Conservation (phyloP, 1,284 basidiomycete species). For the Papiliotrema flavescens region DNA sequence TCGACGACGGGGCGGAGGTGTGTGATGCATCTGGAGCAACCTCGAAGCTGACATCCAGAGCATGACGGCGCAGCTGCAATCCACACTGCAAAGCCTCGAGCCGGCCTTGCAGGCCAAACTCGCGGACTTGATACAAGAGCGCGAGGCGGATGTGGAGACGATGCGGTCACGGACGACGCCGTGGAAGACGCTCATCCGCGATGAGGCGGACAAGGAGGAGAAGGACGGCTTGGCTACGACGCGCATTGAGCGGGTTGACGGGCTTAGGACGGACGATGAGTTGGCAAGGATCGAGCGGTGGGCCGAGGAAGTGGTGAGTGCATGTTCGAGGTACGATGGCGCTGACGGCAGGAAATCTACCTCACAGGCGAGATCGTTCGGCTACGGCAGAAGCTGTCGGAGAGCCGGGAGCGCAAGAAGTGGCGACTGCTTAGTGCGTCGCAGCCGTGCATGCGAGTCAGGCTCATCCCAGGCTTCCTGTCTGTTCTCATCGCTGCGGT, state of each 20-base stretch:
- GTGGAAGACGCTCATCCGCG: conserved; percentile 25
- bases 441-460: neutral
- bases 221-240: neutral
- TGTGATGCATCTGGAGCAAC: neutral
- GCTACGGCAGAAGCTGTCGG: conserved; percentile 6
- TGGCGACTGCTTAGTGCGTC: neutral
- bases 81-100: conserved; percentile 14
- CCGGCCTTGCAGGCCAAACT: conserved; percentile 21
- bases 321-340: neutral
- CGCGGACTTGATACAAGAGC: conserved; percentile 14
- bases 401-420: neutral
- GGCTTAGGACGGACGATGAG: conserved; percentile 4
- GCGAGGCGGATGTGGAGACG: conserved; percentile 27
- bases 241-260: conserved; percentile 13
- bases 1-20: conserved; percentile 40
- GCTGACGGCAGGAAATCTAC: conserved; percentile 15
- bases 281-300: conserved; percentile 33
- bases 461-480: neutral
- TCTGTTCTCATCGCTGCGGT: neutral
- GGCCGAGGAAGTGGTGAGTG: conserved; percentile 38
- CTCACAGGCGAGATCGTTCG: conserved; percentile 20
- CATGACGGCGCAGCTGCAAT: conserved; percentile 17
- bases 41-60: conserved; percentile 7
- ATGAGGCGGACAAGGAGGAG: conserved; percentile 7
- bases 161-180: conserved; percentile 37